These are phyloP conservation scores for Leucocoprinus sp. DNA, from an alignment of 768 basidiomycete species.

Conservation along the genomic window DNA sequence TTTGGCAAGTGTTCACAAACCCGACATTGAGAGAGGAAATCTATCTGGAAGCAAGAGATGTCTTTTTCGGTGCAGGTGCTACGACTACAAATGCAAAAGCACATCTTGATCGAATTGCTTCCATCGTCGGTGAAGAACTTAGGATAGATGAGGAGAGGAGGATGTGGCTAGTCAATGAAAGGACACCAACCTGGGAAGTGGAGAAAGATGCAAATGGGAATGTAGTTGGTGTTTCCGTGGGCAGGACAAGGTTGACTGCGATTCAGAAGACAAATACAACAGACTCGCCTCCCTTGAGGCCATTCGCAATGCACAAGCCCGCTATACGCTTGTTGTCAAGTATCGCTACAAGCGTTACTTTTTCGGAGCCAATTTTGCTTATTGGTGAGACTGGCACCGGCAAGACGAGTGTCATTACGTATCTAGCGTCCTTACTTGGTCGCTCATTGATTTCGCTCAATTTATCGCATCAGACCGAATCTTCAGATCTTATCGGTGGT, in stretches of 20 bases:
- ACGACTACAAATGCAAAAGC: slow-evolving; percentile 43
- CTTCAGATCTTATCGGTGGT: slow-evolving; percentile 88
- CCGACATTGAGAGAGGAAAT: slow-evolving; percentile 79
- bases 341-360: slow-evolving; percentile 63
- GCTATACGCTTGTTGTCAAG: slow-evolving; percentile 74
- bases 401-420: slow-evolving; percentile 88
- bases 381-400: slow-evolving; percentile 99
- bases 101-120: slow-evolving; percentile 42
- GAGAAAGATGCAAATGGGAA: slow-evolving; percentile 63
- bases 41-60: slow-evolving; percentile 80
- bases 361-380: slow-evolving; percentile 78
- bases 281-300: slow-evolving; percentile 36
- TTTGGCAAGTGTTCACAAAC: slow-evolving; percentile 54
- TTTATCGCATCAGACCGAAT: slow-evolving; percentile 93
- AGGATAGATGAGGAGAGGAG: slow-evolving; percentile 63
- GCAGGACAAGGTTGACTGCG: slow-evolving; percentile 51
- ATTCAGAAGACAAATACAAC: slow-evolving; percentile 23
- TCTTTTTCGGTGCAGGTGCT: slow-evolving; percentile 76
- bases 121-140: slow-evolving; percentile 51
- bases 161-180: slow-evolving; percentile 59
- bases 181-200: slow-evolving; percentile 57
- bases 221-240: slow-evolving; percentile 48
- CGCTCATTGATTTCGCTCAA: slow-evolving; percentile 83
- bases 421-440: slow-evolving; percentile 72
- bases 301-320: slow-evolving; percentile 86